Conservation (phyloP, 768 basidiomycete species). For the Tulasnella calospora region DNA sequence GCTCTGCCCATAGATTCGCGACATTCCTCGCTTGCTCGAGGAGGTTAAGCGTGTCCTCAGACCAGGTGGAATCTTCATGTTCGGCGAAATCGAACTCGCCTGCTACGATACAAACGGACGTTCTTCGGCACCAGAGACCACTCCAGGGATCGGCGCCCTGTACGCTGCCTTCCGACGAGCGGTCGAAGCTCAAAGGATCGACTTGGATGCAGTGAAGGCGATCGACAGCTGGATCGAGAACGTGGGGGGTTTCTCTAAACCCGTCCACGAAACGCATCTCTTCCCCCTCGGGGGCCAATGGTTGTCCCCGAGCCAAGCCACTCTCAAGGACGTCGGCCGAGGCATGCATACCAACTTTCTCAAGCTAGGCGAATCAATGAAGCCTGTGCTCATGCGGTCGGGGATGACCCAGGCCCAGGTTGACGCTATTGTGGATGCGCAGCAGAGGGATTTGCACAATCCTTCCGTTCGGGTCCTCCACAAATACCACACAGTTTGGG, state of each 20-base stretch:
- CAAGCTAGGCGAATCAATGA: constrained; percentile 23
- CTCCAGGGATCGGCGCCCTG: constrained; percentile 22
- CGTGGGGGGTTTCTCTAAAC: constrained; percentile 4
- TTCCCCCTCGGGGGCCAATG: constrained; percentile 23
- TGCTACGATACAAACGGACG: constrained; percentile 15
- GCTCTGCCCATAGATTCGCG: constrained; percentile 17
- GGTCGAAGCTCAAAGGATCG: constrained; percentile 21
- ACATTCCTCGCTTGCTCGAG: constrained; percentile 13
- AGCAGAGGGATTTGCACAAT: constrained; percentile 16
- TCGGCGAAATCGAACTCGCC: constrained; percentile 25
- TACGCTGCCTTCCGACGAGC: constrained; percentile 18
- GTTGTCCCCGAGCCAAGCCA: background rate
- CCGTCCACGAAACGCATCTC: constrained; percentile 14
- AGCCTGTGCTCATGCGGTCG: constrained; percentile 13
- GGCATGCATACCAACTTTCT: constrained; percentile 8
- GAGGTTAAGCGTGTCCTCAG: constrained; percentile 20
- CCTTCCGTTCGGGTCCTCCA: background rate
- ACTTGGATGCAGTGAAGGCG: constrained; percentile 10
- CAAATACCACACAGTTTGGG: constrained; percentile 22
- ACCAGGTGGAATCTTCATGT: constrained; percentile 23
- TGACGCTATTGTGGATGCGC: constrained; percentile 1
- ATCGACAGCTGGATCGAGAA: constrained; percentile 20
- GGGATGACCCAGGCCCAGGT: constrained; percentile 14
- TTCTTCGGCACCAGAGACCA: constrained; percentile 10
- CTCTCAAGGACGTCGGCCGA: constrained; percentile 16